phyloP scores from a whole-genome alignment of 495 filamentous ascomycete species.

The Penicillium chermesinum region DNA sequence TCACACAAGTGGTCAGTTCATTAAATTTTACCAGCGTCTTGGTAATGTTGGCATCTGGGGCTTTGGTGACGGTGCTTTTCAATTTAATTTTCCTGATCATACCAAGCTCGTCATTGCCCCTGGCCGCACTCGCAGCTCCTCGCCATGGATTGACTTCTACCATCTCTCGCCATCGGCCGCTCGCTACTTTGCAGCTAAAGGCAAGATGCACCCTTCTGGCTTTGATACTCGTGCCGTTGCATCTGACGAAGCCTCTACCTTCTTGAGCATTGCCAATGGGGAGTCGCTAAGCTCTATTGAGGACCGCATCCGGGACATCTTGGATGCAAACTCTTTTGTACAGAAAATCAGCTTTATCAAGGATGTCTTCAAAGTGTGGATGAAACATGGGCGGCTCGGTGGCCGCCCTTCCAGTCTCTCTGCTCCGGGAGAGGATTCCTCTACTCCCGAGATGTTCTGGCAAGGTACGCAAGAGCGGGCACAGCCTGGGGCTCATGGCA shows the following conservation, averaged over 20 bases:
- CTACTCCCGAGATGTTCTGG: slow-evolving; percentile 57
- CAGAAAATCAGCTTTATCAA: slow-evolving; percentile 72
- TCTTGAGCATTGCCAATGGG: slow-evolving; percentile 54
- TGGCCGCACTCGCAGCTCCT: slow-evolving; percentile 52
- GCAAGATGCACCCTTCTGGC: slow-evolving; percentile 51
- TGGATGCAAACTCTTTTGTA: slow-evolving; percentile 74
- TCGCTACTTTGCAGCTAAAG: slow-evolving; percentile 53
- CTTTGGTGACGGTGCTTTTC: slow-evolving; percentile 81
- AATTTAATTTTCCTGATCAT: slow-evolving; percentile 97
- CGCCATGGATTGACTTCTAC: slow-evolving; percentile 74
- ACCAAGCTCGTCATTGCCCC: slow-evolving; percentile 83
- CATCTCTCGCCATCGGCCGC: slow-evolving; percentile 69
- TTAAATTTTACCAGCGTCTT: slow-evolving; percentile 84
- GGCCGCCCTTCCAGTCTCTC: slow-evolving; percentile 23
- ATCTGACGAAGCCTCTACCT: slow-evolving; percentile 57
- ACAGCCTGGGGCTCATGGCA: slow-evolving; percentile 45
- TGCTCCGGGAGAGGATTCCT: slow-evolving; percentile 31
- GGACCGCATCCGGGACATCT: slow-evolving; percentile 56
- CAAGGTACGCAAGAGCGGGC: slow-evolving; percentile 56
- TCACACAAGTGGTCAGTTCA: slow-evolving; percentile 52
- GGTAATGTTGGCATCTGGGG: slow-evolving; percentile 87
- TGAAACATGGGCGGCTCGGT: slow-evolving; percentile 65
- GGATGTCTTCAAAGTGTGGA: slow-evolving; percentile 66
- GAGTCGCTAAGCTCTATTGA: slow-evolving; percentile 44
- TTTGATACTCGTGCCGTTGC: slow-evolving; percentile 49